phyloP scores from a whole-genome alignment of 176 grass and related monocot genomes.

The Aegilops bicornis region DNA sequence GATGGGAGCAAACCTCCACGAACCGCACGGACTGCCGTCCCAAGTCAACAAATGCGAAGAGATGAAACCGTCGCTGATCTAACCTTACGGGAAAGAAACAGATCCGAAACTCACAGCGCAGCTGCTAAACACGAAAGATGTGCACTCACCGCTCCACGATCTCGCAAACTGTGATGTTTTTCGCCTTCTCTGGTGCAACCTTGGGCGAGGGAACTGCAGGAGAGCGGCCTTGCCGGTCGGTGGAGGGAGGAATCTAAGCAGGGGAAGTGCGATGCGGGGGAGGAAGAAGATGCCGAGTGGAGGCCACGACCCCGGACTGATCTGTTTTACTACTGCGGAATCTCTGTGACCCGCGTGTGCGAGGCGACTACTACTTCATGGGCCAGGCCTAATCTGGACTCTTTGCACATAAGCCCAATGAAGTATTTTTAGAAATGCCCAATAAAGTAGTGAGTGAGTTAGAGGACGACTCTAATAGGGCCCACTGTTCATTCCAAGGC shows the following conservation, averaged over 20 bases:
- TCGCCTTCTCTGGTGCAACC: not conserved
- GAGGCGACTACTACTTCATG: not conserved
- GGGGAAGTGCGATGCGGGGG: not conserved
- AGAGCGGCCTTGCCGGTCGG: not conserved
- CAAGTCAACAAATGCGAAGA: not conserved
- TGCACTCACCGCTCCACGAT: conserved; percentile 11
- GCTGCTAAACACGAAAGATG: not conserved
- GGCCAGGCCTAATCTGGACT: not conserved
- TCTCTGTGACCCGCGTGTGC: conserved; percentile 15
- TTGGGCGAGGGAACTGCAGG: not conserved
- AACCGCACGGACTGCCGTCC: not conserved
- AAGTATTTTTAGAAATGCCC: too few species aligned
- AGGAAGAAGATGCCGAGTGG: conserved; percentile 24
- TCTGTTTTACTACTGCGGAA: conserved; percentile 23
- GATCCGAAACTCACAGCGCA: conserved; percentile 8
- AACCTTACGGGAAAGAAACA: not conserved
- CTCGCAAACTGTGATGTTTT: not conserved
- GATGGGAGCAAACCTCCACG: not conserved
- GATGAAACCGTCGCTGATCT: not conserved
- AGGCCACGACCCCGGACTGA: not conserved
- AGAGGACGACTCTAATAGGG: not conserved
- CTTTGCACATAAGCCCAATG: not conserved
- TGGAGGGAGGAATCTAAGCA: conserved; percentile 11
- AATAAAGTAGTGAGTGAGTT: not conserved
- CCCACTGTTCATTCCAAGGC: not conserved